Conservation (phyloP, 2,329 filamentous ascomycete species). For the Torrubiella hemipterigena region DNA sequence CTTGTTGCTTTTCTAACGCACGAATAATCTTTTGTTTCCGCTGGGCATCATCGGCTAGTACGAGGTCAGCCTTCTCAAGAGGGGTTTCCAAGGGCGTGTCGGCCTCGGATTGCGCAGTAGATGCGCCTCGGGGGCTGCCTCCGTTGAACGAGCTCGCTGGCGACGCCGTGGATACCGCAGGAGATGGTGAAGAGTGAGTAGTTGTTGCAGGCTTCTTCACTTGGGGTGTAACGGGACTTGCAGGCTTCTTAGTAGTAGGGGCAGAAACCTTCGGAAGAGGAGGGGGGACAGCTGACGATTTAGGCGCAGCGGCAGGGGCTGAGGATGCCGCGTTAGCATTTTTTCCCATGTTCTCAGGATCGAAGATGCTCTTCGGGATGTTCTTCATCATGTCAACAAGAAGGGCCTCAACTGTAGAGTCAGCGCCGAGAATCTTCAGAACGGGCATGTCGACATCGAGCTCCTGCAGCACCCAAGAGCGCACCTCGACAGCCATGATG, state of each 20-base stretch:
- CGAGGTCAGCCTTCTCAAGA: neutral
- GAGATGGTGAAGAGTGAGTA: neutral
- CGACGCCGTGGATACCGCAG: neutral
- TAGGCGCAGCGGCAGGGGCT: too few relatives aligned
- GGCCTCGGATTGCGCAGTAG: neutral
- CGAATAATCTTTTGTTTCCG: too few relatives aligned
- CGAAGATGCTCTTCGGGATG: neutral
- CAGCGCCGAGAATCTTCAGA: conserved; percentile 19
- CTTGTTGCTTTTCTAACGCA: neutral
- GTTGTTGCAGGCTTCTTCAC: too few relatives aligned
- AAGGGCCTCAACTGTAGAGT: neutral
- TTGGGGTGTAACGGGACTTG: too few relatives aligned
- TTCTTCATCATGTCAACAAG: neutral
- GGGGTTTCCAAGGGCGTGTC: neutral
- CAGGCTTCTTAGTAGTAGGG: too few relatives aligned
- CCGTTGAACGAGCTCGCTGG: too few relatives aligned
- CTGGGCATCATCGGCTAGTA: neutral
- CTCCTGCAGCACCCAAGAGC: conserved; percentile 36
- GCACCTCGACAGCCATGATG: conserved; percentile 19
- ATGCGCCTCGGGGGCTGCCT: too few relatives aligned
- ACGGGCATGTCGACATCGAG: conserved; percentile 31
- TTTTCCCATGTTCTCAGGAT: neutral
- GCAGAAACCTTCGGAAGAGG: neutral
- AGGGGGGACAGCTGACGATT: neutral
- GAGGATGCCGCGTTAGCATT: neutral